Evolutionary conservation across 352 stramenopile species (phyloP).

Genomic region (Peronospora farinosa): DNA sequence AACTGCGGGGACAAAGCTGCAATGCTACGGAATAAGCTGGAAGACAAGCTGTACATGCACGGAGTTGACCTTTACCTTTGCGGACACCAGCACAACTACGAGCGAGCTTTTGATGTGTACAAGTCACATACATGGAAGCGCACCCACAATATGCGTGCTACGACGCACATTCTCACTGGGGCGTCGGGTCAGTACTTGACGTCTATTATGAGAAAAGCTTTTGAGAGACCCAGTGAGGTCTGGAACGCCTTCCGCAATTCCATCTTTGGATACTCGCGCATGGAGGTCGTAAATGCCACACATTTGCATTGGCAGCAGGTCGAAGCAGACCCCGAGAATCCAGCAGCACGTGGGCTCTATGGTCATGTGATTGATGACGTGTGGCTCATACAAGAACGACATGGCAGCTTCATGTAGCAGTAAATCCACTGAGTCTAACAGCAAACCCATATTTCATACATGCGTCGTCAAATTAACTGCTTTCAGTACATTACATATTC

Average conservation of each 20-base stretch:
- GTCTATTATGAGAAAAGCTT: constrained; percentile 69
- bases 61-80: constrained; percentile 86
- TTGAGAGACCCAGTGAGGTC: constrained; percentile 46
- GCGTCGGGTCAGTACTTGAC: constrained; percentile 79
- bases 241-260: constrained; percentile 85
- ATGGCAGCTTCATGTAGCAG: constrained; percentile 77
- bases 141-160: constrained; percentile 77
- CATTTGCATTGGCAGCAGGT: constrained; percentile 86
- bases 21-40: constrained; percentile 57
- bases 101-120: constrained; percentile 82
- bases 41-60: constrained; percentile 74
- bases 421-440: too few relatives aligned
- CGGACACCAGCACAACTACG: constrained; percentile 89
- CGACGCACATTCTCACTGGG: constrained; percentile 86
- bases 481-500: background rate
- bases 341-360: constrained; percentile 61
- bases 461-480: too few relatives aligned
- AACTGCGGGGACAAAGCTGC: constrained; percentile 70
- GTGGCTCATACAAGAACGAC: constrained; percentile 85
- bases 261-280: constrained; percentile 82
- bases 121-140: constrained; percentile 46
- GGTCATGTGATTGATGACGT: constrained; percentile 86
- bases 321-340: constrained; percentile 75
- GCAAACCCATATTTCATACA: too few relatives aligned
- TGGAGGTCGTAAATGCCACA: constrained; percentile 81